These are phyloP conservation scores for Vararia minispora DNA, from an alignment of 768 basidiomycete genomes.

Conservation along the genomic window DNA sequence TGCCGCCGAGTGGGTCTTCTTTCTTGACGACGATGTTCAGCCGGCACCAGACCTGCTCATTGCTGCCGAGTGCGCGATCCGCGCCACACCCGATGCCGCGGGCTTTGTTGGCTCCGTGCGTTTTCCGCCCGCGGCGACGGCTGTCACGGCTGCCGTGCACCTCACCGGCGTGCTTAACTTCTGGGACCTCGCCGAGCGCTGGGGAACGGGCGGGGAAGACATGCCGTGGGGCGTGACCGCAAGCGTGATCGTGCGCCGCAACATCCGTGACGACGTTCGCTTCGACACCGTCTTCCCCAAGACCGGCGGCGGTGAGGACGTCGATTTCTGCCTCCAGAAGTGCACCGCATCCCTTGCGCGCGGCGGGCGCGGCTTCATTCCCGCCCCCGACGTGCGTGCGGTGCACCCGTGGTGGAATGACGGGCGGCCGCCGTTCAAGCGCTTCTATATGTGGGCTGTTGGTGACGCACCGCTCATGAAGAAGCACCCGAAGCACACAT, in stretches of 20 bases:
- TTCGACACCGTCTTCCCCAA: constrained; percentile 43
- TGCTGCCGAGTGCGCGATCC: constrained; percentile 36
- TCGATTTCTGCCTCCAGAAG: constrained; percentile 43
- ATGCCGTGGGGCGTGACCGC: constrained; percentile 57
- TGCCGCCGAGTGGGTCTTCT: constrained; percentile 44
- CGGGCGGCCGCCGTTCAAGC: constrained; percentile 33
- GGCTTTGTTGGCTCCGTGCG: constrained; percentile 42
- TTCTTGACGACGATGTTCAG: constrained; percentile 49
- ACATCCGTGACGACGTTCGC: constrained; percentile 30
- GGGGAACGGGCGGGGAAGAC: constrained; percentile 29
- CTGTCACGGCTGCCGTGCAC: constrained; percentile 45
- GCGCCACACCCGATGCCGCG: constrained; percentile 32
- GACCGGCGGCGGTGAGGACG: constrained; percentile 56
- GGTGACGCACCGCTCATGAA: constrained; percentile 43
- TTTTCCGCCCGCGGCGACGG: constrained; percentile 35
- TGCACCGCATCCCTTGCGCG: constrained; percentile 26
- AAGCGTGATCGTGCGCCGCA: constrained; percentile 40
- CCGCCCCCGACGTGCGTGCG: constrained; percentile 37
- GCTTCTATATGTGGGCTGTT: constrained; percentile 49
- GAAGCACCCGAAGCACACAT: constrained; percentile 35
- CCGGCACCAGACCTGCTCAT: constrained; percentile 32
- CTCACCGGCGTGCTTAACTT: constrained; percentile 48
- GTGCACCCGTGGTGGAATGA: constrained; percentile 49
- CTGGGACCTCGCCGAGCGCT: constrained; percentile 48
- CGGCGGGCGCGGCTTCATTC: constrained; percentile 29